phyloP scores from a whole-genome alignment of 2,329 filamentous ascomycete species.

The Elsinoe necatrix region DNA sequence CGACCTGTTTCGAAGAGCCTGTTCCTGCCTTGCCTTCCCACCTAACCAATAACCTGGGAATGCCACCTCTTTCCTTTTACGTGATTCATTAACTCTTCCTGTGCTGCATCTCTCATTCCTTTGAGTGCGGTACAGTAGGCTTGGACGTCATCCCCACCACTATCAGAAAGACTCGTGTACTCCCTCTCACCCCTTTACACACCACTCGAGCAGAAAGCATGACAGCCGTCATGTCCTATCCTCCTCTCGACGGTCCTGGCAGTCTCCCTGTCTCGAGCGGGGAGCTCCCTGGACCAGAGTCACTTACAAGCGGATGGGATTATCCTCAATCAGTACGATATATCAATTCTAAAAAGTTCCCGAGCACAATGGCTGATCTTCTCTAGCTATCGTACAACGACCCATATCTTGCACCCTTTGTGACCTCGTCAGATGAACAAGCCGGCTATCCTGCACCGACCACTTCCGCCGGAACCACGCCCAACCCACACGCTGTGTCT shows the following conservation, averaged over 20 bases:
- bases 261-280: neutral
- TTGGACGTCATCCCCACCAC: neutral
- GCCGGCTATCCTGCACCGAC: constrained; percentile 15
- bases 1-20: neutral
- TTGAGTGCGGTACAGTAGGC: constrained; percentile 10
- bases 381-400: constrained; percentile 23
- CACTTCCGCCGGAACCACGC: constrained; percentile 13
- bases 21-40: neutral
- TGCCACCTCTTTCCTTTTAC: constrained; percentile 14
- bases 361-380: neutral
- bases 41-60: neutral
- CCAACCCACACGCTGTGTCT: constrained; percentile 10
- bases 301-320: neutral
- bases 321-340: constrained; percentile 6
- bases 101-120: constrained; percentile 13
- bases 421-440: constrained; percentile 27
- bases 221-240: constrained; percentile 14
- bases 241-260: constrained; percentile 6
- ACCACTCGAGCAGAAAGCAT: neutral
- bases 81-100: neutral
- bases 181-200: neutral
- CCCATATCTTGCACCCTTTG: constrained; percentile 29
- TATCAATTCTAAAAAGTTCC: neutral
- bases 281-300: constrained; percentile 7
- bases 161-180: neutral